These are phyloP conservation scores for Colletotrichum somersetense DNA, from an alignment of 2,329 filamentous ascomycete genomes.

Conservation along the genomic window DNA sequence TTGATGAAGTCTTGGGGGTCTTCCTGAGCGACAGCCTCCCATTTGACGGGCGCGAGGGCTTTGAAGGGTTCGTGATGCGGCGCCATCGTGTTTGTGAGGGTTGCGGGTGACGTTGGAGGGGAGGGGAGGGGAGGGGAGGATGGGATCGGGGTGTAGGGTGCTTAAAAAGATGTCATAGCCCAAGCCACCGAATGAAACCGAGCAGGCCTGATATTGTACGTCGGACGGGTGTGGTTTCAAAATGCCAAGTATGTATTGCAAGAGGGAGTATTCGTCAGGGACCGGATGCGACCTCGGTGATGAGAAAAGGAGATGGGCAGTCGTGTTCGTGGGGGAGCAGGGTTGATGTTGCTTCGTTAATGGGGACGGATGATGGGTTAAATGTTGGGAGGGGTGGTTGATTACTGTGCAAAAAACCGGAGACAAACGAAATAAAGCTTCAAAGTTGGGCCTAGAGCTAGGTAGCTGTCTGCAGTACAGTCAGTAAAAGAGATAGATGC, in stretches of 20 bases:
- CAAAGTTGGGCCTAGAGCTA: neutral
- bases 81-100: constrained; percentile 57
- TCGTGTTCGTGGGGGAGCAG: constrained; percentile 25
- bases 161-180: constrained; percentile 35
- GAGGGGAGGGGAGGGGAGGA: too few relatives aligned
- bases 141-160: constrained; percentile 14
- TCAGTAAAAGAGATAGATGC: neutral
- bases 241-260: neutral
- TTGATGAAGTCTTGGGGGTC: constrained; percentile 66
- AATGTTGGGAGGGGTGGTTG: constrained; percentile 2
- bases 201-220: neutral
- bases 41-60: constrained; percentile 68
- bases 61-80: constrained; percentile 70
- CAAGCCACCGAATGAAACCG: constrained; percentile 20
- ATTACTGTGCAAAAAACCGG: constrained; percentile 18
- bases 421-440: constrained; percentile 19
- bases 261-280: constrained; percentile 2
- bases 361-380: constrained; percentile 16
- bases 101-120: neutral
- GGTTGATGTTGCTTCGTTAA: constrained; percentile 29
- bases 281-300: constrained; percentile 16
- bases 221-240: neutral
- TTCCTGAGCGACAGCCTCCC: constrained; percentile 60
- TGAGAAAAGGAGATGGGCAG: neutral
- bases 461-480: neutral